Conservation (phyloP, 1,139 yeast genomes). For the Arxiozyma slooffiae region DNA sequence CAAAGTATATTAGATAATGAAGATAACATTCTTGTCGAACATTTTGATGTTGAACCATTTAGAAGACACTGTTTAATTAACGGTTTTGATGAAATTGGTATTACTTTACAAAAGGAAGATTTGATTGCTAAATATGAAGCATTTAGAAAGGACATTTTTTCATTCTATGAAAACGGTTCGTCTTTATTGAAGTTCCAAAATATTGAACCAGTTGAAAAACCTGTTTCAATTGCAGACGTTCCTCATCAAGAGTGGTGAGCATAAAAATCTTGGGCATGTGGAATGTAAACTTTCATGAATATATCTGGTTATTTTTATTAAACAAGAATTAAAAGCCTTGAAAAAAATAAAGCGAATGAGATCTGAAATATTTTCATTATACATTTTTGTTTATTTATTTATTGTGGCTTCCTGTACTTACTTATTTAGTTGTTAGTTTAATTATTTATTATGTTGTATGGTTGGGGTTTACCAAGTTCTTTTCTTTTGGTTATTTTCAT, state of each 20-base stretch:
- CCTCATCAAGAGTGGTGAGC: constrained; percentile 71
- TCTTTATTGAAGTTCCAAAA: constrained; percentile 38
- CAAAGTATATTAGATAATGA: constrained; percentile 69
- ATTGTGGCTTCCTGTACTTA: not conserved
- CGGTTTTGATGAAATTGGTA: constrained; percentile 94
- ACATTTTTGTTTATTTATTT: not conserved
- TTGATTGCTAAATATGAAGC: constrained; percentile 65
- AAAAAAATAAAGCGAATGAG: not conserved
- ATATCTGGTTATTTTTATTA: not conserved
- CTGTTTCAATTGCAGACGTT: constrained; percentile 48
- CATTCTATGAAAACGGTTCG: constrained; percentile 86
- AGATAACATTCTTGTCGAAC: constrained; percentile 64
- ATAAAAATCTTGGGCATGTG: not conserved
- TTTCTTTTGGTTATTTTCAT: not conserved
- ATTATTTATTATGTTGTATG: constrained; percentile 1
- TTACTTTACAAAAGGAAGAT: constrained; percentile 84
- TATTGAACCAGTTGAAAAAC: constrained; percentile 49
- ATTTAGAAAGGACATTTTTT: constrained; percentile 64
- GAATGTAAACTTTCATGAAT: not conserved
- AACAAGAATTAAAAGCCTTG: too few species aligned
- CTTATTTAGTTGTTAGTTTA: not conserved
- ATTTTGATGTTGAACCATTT: constrained; percentile 81
- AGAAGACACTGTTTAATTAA: constrained; percentile 90
- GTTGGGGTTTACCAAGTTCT: not conserved
- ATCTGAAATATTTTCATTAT: not conserved